These are phyloP conservation scores for Heterobasidion occidentale DNA, from an alignment of 1,284 basidiomycete species.

Conservation along the genomic window DNA sequence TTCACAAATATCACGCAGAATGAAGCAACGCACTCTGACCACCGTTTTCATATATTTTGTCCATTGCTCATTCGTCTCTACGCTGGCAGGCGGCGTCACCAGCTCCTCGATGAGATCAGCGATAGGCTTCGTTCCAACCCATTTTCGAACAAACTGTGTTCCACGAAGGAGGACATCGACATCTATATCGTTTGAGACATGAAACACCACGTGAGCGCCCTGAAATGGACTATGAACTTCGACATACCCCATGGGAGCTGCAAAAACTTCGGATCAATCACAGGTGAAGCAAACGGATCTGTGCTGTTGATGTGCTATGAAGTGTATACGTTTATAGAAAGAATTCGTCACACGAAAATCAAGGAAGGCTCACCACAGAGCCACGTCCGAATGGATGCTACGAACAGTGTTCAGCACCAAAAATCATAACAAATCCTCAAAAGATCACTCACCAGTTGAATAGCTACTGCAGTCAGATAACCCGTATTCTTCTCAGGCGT, in stretches of 20 bases:
- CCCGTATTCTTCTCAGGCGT: slow-evolving; percentile 1
- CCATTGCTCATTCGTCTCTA: slow-evolving; percentile 4
- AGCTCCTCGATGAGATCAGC: slow-evolving; percentile 5
- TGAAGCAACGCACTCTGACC: background rate
- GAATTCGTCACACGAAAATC: too few species aligned
- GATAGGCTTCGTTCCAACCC: slow-evolving; percentile 7
- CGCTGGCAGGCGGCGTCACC: slow-evolving; percentile 4
- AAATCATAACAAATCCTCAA: background rate
- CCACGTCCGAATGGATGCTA: slow-evolving; percentile 10
- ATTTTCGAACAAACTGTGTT: slow-evolving; percentile 8
- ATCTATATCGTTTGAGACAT: slow-evolving; percentile 1
- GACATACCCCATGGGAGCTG: slow-evolving; percentile 1
- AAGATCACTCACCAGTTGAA: background rate
- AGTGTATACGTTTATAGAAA: too few species aligned
- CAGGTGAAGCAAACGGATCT: slow-evolving; percentile 4
- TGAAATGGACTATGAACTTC: too few species aligned
- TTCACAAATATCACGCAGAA: background rate
- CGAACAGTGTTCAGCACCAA: slow-evolving; percentile 3
- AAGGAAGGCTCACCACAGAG: slow-evolving; percentile 6
- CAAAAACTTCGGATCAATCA: slow-evolving; percentile 10
- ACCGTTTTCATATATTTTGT: slow-evolving; percentile 4
- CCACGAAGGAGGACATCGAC: slow-evolving; percentile 10
- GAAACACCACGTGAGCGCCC: background rate
- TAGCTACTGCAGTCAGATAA: background rate
- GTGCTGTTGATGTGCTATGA: slow-evolving; percentile 11